A percentile compares a stretch with the other conserved stretches of the same genome.
These are phyloP conservation scores for Penicillium canariense DNA, from an alignment of 495 filamentous ascomycete species.

Conservation along the genomic window DNA sequence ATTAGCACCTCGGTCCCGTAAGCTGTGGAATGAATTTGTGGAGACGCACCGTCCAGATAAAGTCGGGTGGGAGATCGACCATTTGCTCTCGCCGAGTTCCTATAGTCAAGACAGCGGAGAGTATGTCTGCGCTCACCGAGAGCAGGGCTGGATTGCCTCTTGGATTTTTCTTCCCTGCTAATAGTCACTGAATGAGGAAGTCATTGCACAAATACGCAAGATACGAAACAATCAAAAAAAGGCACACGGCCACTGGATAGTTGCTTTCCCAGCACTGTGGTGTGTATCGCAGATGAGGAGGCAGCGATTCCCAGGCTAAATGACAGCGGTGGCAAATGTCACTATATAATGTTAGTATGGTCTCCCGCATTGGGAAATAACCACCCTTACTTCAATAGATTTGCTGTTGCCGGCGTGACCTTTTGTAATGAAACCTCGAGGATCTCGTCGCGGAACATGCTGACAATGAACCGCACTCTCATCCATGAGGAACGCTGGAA, in stretches of 20 bases:
- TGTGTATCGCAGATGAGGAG: slow-evolving; percentile 36
- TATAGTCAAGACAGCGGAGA: slow-evolving; percentile 38
- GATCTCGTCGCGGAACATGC: slow-evolving; percentile 54
- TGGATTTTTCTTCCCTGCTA: slow-evolving; percentile 13
- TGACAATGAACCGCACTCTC: slow-evolving; percentile 47
- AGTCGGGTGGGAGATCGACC: slow-evolving; percentile 28
- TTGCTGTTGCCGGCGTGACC: slow-evolving; percentile 29
- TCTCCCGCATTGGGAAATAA: background rate
- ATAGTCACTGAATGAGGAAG: slow-evolving; percentile 44
- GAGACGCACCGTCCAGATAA: slow-evolving; percentile 25
- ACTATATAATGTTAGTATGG: slow-evolving; percentile 16
- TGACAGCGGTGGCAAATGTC: slow-evolving; percentile 37
- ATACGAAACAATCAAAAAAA: slow-evolving; percentile 36
- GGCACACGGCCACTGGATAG: slow-evolving; percentile 19
- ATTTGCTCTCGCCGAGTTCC: slow-evolving; percentile 41
- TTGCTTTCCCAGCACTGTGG: slow-evolving; percentile 23
- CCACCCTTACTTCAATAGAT: slow-evolving; percentile 19
- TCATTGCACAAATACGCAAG: slow-evolving; percentile 44
- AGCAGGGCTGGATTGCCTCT: slow-evolving; percentile 29
- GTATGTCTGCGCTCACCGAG: slow-evolving; percentile 33
- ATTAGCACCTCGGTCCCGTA: background rate
- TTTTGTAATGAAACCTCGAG: slow-evolving; percentile 51
- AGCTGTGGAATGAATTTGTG: too few relatives aligned
- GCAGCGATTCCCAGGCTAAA: slow-evolving; percentile 34
- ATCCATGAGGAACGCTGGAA: slow-evolving; percentile 36